Evolutionary conservation across 2,329 filamentous ascomycete species (phyloP).

Genomic region (Botryotinia calthae): DNA sequence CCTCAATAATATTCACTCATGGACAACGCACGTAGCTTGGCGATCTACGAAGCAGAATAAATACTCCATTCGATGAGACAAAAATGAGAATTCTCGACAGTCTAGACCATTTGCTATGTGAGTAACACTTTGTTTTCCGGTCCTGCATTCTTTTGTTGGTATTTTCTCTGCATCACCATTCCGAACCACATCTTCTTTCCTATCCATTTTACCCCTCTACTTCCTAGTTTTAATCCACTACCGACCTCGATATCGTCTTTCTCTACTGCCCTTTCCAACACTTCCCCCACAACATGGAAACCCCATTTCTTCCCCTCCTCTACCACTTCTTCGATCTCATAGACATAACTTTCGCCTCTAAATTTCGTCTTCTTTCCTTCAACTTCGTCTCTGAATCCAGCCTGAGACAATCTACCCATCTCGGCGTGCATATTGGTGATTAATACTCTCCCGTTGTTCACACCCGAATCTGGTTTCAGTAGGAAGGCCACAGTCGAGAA

Average conservation of each 20-base stretch:
- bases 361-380: slow-evolving; percentile 53
- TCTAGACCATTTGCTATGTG: neutral
- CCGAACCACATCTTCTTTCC: slow-evolving; percentile 55
- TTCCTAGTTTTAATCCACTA: slow-evolving; percentile 54
- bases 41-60: neutral
- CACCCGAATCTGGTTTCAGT: slow-evolving; percentile 39
- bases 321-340: slow-evolving; percentile 53
- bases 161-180: slow-evolving; percentile 43
- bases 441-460: slow-evolving; percentile 49
- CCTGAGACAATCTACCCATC: slow-evolving; percentile 58
- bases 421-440: slow-evolving; percentile 69
- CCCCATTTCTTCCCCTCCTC: slow-evolving; percentile 47
- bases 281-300: slow-evolving; percentile 45
- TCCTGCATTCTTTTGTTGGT: neutral
- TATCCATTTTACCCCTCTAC: slow-evolving; percentile 63
- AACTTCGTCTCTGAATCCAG: slow-evolving; percentile 56
- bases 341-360: slow-evolving; percentile 55
- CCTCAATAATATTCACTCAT: neutral
- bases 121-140: neutral
- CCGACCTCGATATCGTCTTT: slow-evolving; percentile 40
- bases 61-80: neutral
- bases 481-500: slow-evolving; percentile 41
- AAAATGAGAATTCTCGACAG: neutral
- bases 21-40: neutral
- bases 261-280: slow-evolving; percentile 47